phyloP scores from a whole-genome alignment of 139 green algal species.

The Haematococcus sp. region DNA sequence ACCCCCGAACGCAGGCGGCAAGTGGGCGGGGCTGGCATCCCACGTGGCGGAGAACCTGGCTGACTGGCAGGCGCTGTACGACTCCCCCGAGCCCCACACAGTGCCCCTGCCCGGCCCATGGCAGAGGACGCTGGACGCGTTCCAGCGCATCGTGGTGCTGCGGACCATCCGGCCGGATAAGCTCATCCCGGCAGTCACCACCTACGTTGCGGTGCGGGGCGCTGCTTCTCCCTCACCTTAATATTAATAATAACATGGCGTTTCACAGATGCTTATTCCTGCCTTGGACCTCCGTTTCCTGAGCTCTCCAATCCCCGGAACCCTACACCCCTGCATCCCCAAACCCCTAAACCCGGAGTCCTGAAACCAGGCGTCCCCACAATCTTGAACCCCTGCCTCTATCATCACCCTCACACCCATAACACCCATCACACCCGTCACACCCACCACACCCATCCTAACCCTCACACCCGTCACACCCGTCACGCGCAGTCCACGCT shows the following conservation, averaged over 20 bases:
- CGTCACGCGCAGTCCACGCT: conserved; percentile 14
- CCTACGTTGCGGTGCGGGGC: conserved; percentile 20
- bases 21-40: conserved; percentile 30
- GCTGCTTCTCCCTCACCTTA: no score
- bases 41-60: conserved; percentile 34
- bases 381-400: no score
- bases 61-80: conserved; percentile 58
- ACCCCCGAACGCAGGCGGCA: conserved; percentile 18
- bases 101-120: conserved; percentile 55
- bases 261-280: no score
- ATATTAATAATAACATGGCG: no score
- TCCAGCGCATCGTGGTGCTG: conserved; percentile 69
- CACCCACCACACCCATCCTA: neutral
- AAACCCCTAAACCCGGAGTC: no score
- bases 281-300: no score
- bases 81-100: conserved; percentile 48
- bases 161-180: conserved; percentile 62
- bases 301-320: no score
- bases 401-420: no score
- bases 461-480: neutral
- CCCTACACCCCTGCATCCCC: no score
- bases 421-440: no score
- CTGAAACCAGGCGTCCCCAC: no score
- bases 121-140: conserved; percentile 45
- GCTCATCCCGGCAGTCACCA: conserved; percentile 29